phyloP scores from a whole-genome alignment of 768 basidiomycete species.

The Sutorius australiensis region DNA sequence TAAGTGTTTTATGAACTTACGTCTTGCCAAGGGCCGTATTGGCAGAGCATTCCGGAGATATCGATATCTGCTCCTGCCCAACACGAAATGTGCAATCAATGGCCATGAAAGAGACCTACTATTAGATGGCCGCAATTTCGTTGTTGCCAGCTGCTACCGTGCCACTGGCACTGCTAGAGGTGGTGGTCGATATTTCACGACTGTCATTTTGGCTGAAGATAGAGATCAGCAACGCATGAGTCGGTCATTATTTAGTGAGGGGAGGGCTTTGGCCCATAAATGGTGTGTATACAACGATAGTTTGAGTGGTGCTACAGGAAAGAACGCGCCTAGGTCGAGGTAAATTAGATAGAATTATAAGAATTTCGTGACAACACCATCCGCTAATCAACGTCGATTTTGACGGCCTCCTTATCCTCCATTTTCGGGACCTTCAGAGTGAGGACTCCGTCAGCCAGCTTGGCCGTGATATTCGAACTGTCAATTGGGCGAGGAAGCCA shows the following conservation, averaged over 20 bases:
- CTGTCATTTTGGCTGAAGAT: too few relatives aligned
- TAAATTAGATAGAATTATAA: background rate
- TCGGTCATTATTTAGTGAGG: background rate
- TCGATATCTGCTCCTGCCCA: conserved; percentile 14
- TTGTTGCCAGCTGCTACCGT: too few relatives aligned
- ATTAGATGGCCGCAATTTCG: conserved; percentile 3
- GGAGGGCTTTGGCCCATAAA: too few relatives aligned
- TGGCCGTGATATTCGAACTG: conserved; percentile 53
- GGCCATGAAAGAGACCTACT: conserved; percentile 3
- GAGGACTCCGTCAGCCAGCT: conserved; percentile 66
- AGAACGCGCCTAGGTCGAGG: background rate
- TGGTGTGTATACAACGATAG: background rate
- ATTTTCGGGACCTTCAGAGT: conserved; percentile 58
- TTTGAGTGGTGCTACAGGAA: conserved; percentile 9
- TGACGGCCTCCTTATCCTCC: conserved; percentile 53
- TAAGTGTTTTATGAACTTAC: conserved; percentile 2
- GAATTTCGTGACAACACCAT: background rate
- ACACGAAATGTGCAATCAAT: background rate
- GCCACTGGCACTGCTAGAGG: too few relatives aligned
- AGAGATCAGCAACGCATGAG: too few relatives aligned
- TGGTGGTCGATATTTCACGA: too few relatives aligned
- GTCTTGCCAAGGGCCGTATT: conserved; percentile 26
- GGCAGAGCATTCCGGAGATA: conserved; percentile 17
- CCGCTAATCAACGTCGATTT: conserved; percentile 38
- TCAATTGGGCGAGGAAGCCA: conserved; percentile 68